Conservation (phyloP, 2,329 filamentous ascomycete species). For the Fusarium falciforme region DNA sequence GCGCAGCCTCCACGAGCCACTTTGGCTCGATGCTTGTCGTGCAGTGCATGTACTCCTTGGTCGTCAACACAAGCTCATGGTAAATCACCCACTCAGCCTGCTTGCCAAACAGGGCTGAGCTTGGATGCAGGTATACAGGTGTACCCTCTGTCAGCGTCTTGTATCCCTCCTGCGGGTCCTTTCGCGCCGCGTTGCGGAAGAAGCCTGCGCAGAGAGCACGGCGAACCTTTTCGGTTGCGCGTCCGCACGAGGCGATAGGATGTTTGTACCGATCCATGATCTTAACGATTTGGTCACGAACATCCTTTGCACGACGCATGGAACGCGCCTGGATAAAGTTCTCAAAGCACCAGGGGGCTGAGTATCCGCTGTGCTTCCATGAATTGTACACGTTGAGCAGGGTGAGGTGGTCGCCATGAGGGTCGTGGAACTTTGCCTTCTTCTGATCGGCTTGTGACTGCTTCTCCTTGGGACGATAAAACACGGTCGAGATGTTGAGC, state of each 20-base stretch:
- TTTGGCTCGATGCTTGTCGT: conserved; percentile 95
- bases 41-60: conserved; percentile 98
- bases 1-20: conserved; percentile 93
- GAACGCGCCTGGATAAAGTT: conserved; percentile 95
- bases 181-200: conserved; percentile 94
- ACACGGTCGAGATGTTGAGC: conserved; percentile 87
- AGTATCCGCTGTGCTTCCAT: conserved; percentile 90
- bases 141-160: conserved; percentile 97
- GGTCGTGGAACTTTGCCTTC: conserved; percentile 97
- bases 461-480: conserved; percentile 97
- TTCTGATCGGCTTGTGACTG: conserved; percentile 96
- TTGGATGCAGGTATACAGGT: conserved; percentile 93
- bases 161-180: conserved; percentile 96
- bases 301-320: conserved; percentile 91
- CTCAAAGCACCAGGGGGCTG: conserved; percentile 93
- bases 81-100: conserved; percentile 97
- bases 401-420: conserved; percentile 92
- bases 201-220: conserved; percentile 92
- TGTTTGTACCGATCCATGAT: conserved; percentile 96
- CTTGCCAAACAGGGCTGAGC: conserved; percentile 92
- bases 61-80: conserved; percentile 89
- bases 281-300: conserved; percentile 88
- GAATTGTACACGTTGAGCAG: conserved; percentile 96
- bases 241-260: conserved; percentile 83
- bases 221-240: conserved; percentile 87